phyloP scores from a whole-genome alignment of 1,284 basidiomycete species.

The Fomitopsis palustris region DNA sequence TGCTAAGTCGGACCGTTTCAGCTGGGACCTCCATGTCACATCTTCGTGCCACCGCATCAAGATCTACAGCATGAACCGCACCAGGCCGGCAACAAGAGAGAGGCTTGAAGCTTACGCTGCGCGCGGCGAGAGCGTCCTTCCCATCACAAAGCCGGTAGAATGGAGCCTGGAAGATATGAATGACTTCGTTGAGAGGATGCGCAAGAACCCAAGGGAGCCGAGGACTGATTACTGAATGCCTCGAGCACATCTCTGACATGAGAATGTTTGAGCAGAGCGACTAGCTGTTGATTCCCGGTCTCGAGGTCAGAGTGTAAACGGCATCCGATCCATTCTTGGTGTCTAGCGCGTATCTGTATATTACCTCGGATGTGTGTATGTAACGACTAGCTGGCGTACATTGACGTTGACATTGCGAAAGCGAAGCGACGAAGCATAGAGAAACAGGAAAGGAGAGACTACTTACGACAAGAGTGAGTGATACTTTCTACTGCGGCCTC shows the following conservation, averaged over 20 bases:
- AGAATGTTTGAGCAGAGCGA: too few relatives aligned
- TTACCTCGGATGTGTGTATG: slow-evolving; percentile 1
- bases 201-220: slow-evolving; percentile 36
- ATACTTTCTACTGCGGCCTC: not conserved
- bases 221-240: not conserved
- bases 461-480: not conserved
- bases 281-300: not conserved
- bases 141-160: slow-evolving; percentile 39
- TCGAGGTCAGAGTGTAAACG: not conserved
- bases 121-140: slow-evolving; percentile 37
- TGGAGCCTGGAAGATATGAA: slow-evolving; percentile 36
- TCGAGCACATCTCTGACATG: too few relatives aligned
- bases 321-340: not conserved
- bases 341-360: not conserved
- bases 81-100: slow-evolving; percentile 37
- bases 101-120: slow-evolving; percentile 39
- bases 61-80: slow-evolving; percentile 48
- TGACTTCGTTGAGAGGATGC: slow-evolving; percentile 33
- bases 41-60: slow-evolving; percentile 54
- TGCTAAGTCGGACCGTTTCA: slow-evolving; percentile 14
- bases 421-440: not conserved
- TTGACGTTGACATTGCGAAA: not conserved
- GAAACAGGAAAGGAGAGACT: not conserved
- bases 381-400: slow-evolving; percentile 1
- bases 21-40: slow-evolving; percentile 56